Base-by-base conservation (phyloP, 441 rosid genomes). In the Croton setiger region DNA sequence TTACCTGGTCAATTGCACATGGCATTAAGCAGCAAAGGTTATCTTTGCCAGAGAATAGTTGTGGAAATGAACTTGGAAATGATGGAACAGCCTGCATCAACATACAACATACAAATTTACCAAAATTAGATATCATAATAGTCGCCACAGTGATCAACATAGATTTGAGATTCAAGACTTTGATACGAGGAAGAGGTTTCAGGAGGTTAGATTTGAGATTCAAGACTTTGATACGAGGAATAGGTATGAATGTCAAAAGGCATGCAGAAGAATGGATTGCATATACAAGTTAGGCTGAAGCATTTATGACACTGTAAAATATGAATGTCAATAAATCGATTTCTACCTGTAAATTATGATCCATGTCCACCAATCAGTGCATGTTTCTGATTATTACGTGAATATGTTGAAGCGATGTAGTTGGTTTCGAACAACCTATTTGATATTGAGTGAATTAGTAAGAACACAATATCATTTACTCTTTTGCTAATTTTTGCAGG, bases 1-100 rank as follows among this genome's bases (percentile, higher is more conserved):
- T 37, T 52, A 88, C 98, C 96, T 94, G 96, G 74, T 94, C 96
- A 72, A 94, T 91, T 21, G 96, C 98, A 73, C 98, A 93, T 43
- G 98, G 98, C 77, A 93, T 89, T 82, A 93, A 80, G 79, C 96
- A 93, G 63, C 89, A 91, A 60, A 89, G 89, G 39, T 85, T 75
- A 73, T 87, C 88, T 67, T 81, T 82, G 31, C 88, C 92, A 4
- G 88, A 66, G 76, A 93, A 93, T 37, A 91, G 74, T 69, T 93
- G 96, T 2, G 96, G 96, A 68, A 93, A 93, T 65, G 96, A 91
- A 56, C 91, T 88, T 12, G 97, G 91, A 82, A 91, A 94, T 10
- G 96, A 89, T 60, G 98, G 96, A 72, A 84, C 98, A 31, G 96
- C 98, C 96, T 91, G 88, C 77, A 82, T 18, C 39, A 66, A 68